Percentiles rank a stretch among this genome's conserved stretches.
Evolutionary conservation across 306 rosid species (phyloP).

Genomic region (Prinsepia uniflora): DNA sequence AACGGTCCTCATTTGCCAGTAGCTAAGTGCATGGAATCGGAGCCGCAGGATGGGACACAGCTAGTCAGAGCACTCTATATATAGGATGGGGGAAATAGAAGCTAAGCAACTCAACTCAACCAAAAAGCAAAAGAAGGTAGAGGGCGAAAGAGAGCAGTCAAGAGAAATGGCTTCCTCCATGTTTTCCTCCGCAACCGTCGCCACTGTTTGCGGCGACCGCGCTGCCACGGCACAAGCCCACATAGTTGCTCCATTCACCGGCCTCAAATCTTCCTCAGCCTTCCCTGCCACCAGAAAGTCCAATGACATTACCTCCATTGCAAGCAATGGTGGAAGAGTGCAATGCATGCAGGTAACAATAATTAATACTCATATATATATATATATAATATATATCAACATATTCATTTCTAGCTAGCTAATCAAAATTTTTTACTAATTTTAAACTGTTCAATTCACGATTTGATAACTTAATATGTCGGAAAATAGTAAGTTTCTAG

Average conservation of each 20-base stretch:
- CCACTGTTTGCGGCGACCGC: slow-evolving; percentile 32
- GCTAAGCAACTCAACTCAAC: neutral
- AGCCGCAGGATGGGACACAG: neutral
- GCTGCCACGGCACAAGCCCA: slow-evolving; percentile 45
- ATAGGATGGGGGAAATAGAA: neutral
- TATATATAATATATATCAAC: no score
- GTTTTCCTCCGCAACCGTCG: slow-evolving; percentile 45
- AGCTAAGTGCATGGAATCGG: neutral
- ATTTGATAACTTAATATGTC: neutral
- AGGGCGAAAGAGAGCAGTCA: neutral
- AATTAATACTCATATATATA: neutral
- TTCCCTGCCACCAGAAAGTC: slow-evolving; percentile 49
- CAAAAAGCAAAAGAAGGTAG: neutral
- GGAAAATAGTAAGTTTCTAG: neutral
- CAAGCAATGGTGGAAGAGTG: slow-evolving; percentile 67
- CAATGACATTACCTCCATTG: slow-evolving; percentile 55
- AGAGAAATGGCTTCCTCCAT: slow-evolving; percentile 56
- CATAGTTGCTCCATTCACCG: slow-evolving; percentile 57
- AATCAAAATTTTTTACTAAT: no score
- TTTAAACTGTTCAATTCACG: neutral
- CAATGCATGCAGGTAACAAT: slow-evolving; percentile 55
- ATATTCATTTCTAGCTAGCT: no score
- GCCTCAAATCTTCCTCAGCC: slow-evolving; percentile 53
- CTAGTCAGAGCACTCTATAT: slow-evolving; percentile 8
- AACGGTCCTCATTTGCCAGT: neutral